Evolutionary conservation across 495 filamentous ascomycete genomes (phyloP).

Genomic region (Podospora anserina): DNA sequence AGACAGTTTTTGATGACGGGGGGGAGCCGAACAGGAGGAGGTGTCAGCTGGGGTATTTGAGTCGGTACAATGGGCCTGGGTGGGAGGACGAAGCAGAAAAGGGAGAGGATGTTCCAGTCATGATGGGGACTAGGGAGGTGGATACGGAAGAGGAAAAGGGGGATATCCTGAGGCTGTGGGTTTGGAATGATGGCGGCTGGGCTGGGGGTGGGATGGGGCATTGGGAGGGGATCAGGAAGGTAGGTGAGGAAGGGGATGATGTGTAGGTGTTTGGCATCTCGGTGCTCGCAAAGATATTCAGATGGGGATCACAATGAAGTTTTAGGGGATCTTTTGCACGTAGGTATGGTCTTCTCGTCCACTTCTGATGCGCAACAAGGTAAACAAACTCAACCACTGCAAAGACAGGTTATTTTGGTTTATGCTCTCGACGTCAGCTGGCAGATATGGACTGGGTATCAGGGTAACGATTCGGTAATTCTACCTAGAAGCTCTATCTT

Average conservation of each 20-base stretch:
- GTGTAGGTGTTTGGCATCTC: neutral
- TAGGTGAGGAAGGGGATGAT: slow-evolving; percentile 9
- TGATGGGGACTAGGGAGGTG: slow-evolving; percentile 23
- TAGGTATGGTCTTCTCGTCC: too few species aligned
- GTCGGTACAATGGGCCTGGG: slow-evolving; percentile 12
- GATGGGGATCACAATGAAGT: neutral
- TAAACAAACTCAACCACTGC: too few species aligned
- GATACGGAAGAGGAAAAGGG: slow-evolving; percentile 18
- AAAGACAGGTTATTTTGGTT: too few species aligned
- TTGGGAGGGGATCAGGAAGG: slow-evolving; percentile 23
- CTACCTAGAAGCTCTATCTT: neutral
- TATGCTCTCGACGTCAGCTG: too few species aligned
- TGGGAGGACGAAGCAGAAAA: neutral
- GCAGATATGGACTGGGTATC: neutral
- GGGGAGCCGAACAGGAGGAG: neutral
- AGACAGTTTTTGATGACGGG: neutral
- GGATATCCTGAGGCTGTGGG: slow-evolving; percentile 27
- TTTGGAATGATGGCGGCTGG: slow-evolving; percentile 25
- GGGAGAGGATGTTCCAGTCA: slow-evolving; percentile 17
- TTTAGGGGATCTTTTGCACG: too few species aligned
- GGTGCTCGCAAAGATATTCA: neutral
- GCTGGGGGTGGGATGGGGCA: slow-evolving; percentile 23
- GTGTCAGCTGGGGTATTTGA: slow-evolving; percentile 25
- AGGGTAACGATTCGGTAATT: neutral
- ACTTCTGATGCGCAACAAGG: too few species aligned